These are phyloP conservation scores for Aspergillus amoenus DNA, from an alignment of 2,329 filamentous ascomycete genomes.

Conservation along the genomic window DNA sequence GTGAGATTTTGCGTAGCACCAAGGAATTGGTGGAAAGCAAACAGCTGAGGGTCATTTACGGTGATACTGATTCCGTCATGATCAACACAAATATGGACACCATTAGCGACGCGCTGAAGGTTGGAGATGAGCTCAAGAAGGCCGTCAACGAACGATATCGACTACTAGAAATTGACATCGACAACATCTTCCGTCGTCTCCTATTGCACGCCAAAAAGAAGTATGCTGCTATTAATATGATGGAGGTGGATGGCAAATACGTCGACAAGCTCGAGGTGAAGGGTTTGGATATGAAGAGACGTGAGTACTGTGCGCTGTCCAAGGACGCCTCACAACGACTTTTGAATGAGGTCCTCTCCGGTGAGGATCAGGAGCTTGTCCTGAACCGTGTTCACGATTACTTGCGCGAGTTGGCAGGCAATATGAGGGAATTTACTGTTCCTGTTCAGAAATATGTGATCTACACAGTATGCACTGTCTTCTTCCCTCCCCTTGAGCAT, in stretches of 20 bases:
- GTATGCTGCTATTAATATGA: conserved; percentile 93
- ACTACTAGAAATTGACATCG: conserved; percentile 94
- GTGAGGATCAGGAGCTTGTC: conserved; percentile 84
- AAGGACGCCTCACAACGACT: conserved; percentile 91
- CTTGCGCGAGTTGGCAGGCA: conserved; percentile 74
- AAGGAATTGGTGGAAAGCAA: conserved; percentile 93
- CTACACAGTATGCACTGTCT: conserved; percentile 63
- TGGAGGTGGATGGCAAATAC: conserved; percentile 84
- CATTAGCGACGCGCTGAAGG: conserved; percentile 82
- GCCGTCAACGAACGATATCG: conserved; percentile 92
- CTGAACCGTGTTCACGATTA: conserved; percentile 92
- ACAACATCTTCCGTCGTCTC: conserved; percentile 92
- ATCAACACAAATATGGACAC: conserved; percentile 98
- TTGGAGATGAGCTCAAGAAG: conserved; percentile 92
- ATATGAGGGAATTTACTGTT: conserved; percentile 79
- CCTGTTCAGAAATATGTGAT: conserved; percentile 91
- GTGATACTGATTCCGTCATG: conserved; percentile 99
- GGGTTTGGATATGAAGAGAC: conserved; percentile 94
- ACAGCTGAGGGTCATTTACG: conserved; percentile 92
- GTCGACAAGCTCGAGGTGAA: conserved; percentile 97
- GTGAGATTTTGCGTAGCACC: conserved; percentile 93
- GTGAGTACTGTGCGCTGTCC: conserved; percentile 93
- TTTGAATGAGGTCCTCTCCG: conserved; percentile 91
- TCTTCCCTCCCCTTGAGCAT: not conserved
- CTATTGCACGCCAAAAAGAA: conserved; percentile 98